phyloP scores from a whole-genome alignment of 192 early-diverging fungal species.

The Paraglomus brasilianum region DNA sequence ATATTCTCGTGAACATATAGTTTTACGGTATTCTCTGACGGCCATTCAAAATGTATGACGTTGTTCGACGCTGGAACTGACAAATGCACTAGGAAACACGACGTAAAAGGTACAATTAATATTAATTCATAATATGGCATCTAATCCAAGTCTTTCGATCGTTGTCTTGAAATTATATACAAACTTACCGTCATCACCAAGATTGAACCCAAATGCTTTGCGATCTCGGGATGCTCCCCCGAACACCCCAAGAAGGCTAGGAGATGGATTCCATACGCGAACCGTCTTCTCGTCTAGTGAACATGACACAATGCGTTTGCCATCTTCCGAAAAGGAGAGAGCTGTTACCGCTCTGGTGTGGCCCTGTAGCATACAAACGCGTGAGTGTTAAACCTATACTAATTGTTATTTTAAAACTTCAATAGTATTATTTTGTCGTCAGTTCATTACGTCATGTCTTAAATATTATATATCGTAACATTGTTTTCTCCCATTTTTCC shows the following conservation, averaged over 20 bases:
- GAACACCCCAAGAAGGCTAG: constrained; percentile 72
- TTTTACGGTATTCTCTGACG: constrained; percentile 47
- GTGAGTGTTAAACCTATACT: too few relatives aligned
- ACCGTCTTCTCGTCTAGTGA: constrained; percentile 68
- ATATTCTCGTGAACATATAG: constrained; percentile 49
- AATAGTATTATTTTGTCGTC: too few relatives aligned
- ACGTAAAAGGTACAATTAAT: background rate
- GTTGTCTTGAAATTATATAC: constrained; percentile 3
- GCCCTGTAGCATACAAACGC: constrained; percentile 44
- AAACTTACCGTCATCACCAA: constrained; percentile 36
- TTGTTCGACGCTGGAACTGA: constrained; percentile 37
- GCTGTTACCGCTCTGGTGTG: constrained; percentile 66
- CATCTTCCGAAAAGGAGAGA: constrained; percentile 76
- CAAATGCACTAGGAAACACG: constrained; percentile 11
- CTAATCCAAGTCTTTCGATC: background rate
- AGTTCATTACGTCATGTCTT: too few relatives aligned
- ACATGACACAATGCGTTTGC: constrained; percentile 71
- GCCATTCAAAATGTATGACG: constrained; percentile 51
- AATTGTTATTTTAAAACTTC: too few relatives aligned
- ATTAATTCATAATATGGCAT: background rate
- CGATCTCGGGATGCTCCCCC: constrained; percentile 37
- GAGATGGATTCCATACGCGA: constrained; percentile 69
- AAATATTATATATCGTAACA: too few relatives aligned
- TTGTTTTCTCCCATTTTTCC: too few relatives aligned
- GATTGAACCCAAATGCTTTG: constrained; percentile 33